Evolutionary conservation across 2,329 filamentous ascomycete genomes (phyloP).

Genomic region (Colletotrichum sp.): DNA sequence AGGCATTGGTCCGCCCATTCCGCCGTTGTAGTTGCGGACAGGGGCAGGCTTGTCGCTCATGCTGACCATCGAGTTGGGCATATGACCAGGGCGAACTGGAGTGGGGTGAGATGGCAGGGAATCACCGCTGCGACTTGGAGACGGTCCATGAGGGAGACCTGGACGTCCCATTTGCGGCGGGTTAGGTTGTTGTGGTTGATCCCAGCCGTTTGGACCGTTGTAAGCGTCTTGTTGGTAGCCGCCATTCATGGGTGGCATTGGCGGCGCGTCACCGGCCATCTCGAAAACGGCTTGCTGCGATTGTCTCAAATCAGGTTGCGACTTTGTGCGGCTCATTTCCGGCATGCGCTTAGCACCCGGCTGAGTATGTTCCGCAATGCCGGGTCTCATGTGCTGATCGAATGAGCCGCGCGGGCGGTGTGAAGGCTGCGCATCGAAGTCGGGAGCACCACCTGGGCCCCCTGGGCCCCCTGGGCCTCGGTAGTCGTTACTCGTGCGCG

Average conservation of each 20-base stretch:
- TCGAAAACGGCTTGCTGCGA: conserved; percentile 75
- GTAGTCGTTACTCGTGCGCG: conserved; percentile 27
- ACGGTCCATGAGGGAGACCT: conserved; percentile 30
- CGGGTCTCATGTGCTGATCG: conserved; percentile 52
- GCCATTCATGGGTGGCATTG: conserved; percentile 52
- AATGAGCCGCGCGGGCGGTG: conserved; percentile 44
- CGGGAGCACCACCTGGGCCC: conserved; percentile 29
- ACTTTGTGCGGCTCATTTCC: conserved; percentile 66
- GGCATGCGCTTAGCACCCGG: conserved; percentile 55
- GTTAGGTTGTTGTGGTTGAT: not conserved
- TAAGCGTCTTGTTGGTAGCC: conserved; percentile 21
- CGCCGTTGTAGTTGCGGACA: conserved; percentile 58
- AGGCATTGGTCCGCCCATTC: conserved; percentile 51
- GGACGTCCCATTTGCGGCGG: conserved; percentile 16
- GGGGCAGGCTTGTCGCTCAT: conserved; percentile 64
- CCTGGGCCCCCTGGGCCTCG: not conserved
- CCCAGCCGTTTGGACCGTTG: conserved; percentile 21
- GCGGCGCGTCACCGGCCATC: conserved; percentile 68
- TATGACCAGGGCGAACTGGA: conserved; percentile 67
- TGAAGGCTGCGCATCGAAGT: conserved; percentile 44
- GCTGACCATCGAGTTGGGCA: conserved; percentile 62
- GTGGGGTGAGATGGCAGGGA: conserved; percentile 64
- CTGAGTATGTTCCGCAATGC: conserved; percentile 45
- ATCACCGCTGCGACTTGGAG: conserved; percentile 45
- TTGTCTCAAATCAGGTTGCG: conserved; percentile 69